Percentiles rank a stretch among this genome's conserved stretches.
Conservation (phyloP, 2,329 filamentous ascomycete genomes). For the Alternaria panax region DNA sequence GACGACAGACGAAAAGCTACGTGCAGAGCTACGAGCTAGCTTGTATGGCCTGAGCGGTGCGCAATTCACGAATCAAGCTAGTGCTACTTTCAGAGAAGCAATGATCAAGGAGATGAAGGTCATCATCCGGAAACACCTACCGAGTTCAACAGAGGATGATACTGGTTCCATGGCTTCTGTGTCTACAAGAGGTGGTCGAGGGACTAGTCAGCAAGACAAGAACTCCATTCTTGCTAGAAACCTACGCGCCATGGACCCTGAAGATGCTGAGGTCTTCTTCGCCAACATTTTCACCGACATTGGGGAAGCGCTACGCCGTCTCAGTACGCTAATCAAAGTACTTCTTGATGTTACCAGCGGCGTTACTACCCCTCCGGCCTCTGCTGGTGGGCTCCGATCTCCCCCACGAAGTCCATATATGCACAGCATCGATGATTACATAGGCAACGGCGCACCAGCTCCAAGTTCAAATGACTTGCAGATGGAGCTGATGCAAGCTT, state of each 20-base stretch:
- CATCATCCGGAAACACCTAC: slow-evolving; percentile 82
- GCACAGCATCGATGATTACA: slow-evolving; percentile 54
- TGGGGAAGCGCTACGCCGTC: slow-evolving; percentile 82
- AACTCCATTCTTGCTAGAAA: slow-evolving; percentile 88
- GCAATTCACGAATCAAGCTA: slow-evolving; percentile 79
- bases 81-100: slow-evolving; percentile 82
- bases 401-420: slow-evolving; percentile 56
- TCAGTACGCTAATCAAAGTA: slow-evolving; percentile 92
- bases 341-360: slow-evolving; percentile 92
- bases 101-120: slow-evolving; percentile 86
- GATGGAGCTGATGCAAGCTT: slow-evolving; percentile 76
- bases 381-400: slow-evolving; percentile 53
- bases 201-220: slow-evolving; percentile 81
- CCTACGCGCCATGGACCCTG: slow-evolving; percentile 79
- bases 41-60: slow-evolving; percentile 83
- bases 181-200: slow-evolving; percentile 75
- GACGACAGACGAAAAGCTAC: slow-evolving; percentile 72
- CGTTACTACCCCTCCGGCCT: slow-evolving; percentile 58
- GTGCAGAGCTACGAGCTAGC: slow-evolving; percentile 72
- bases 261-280: slow-evolving; percentile 85
- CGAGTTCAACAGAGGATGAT: slow-evolving; percentile 93
- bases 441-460: slow-evolving; percentile 28
- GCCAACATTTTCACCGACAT: slow-evolving; percentile 84
- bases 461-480: slow-evolving; percentile 55
- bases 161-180: slow-evolving; percentile 86